phyloP scores from a whole-genome alignment of 2,329 filamentous ascomycete species.

The Xylariales sp. region DNA sequence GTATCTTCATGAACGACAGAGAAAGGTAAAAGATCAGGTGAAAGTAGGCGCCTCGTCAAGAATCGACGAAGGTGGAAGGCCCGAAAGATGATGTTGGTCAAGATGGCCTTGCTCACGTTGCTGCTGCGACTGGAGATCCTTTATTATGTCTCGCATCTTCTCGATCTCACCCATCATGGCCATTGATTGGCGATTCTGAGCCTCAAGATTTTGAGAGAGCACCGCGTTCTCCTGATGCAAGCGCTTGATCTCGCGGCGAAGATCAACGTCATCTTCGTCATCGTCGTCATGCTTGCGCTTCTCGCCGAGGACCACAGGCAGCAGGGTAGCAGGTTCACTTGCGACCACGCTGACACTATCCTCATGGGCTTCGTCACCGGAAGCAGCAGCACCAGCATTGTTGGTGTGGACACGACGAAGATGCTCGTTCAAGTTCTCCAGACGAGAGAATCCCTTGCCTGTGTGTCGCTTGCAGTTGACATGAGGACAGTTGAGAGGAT shows the following conservation, averaged over 20 bases:
- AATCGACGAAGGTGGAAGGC: neutral
- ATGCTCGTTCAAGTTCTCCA: constrained; percentile 93
- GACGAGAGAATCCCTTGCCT: constrained; percentile 84
- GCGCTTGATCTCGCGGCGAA: constrained; percentile 63
- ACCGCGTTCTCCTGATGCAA: constrained; percentile 62
- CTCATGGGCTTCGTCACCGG: constrained; percentile 25
- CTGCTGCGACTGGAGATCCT: neutral
- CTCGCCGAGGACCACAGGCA: constrained; percentile 24
- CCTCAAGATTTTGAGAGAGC: constrained; percentile 40
- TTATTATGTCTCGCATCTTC: constrained; percentile 34
- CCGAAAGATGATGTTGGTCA: neutral
- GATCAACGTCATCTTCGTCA: constrained; percentile 28
- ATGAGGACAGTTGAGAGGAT: constrained; percentile 81
- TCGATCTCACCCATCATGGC: constrained; percentile 46
- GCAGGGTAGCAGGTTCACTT: neutral
- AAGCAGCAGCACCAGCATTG: constrained; percentile 28
- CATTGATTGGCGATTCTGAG: constrained; percentile 18
- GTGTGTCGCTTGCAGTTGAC: constrained; percentile 82
- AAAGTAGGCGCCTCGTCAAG: neutral
- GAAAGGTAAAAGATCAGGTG: neutral
- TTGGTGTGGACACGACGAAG: constrained; percentile 79
- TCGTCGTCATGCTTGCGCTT: constrained; percentile 47
- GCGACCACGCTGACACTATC: constrained; percentile 35
- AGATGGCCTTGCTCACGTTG: neutral
- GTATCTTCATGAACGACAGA: constrained; percentile 1